Conservation (phyloP, 108 stramenopile genomes). For the Cylindrotheca closterium region DNA sequence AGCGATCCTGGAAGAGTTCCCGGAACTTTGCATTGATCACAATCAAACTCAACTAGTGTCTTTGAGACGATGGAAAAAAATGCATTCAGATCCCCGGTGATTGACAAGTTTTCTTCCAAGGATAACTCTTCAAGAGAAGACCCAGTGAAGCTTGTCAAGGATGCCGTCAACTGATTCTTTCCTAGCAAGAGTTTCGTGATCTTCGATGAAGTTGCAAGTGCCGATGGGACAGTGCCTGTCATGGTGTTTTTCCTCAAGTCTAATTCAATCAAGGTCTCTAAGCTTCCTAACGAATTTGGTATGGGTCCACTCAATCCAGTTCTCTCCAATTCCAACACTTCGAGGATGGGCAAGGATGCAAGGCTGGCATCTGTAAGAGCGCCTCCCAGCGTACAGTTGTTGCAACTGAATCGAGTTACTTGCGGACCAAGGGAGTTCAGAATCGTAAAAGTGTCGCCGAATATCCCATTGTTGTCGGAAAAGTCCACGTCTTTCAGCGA, state of each 20-base stretch:
- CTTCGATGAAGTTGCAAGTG: constrained; percentile 12
- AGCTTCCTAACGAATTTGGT: constrained; percentile 29
- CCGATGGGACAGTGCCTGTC: constrained; percentile 45
- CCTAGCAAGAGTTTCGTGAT: neutral
- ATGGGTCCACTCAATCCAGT: constrained; percentile 26
- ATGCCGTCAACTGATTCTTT: neutral
- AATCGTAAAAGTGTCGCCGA: neutral
- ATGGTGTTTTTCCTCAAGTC: constrained; percentile 48
- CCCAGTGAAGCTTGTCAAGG: neutral
- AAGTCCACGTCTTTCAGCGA: neutral
- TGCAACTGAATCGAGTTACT: neutral
- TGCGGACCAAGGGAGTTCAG: neutral
- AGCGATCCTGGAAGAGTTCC: neutral
- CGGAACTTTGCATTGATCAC: neutral
- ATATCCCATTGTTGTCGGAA: constrained; percentile 2
- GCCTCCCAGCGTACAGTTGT: neutral
- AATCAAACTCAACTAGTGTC: neutral
- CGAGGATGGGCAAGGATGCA: neutral
- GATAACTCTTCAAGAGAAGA: neutral
- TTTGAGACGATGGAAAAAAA: neutral
- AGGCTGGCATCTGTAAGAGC: constrained; percentile 4
- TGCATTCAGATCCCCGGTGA: neutral
- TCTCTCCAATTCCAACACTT: neutral
- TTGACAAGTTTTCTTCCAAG: neutral
- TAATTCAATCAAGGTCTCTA: constrained; percentile 21